Conservation (phyloP, 257 asterid species). For the Parsonsia alboflavescens region DNA sequence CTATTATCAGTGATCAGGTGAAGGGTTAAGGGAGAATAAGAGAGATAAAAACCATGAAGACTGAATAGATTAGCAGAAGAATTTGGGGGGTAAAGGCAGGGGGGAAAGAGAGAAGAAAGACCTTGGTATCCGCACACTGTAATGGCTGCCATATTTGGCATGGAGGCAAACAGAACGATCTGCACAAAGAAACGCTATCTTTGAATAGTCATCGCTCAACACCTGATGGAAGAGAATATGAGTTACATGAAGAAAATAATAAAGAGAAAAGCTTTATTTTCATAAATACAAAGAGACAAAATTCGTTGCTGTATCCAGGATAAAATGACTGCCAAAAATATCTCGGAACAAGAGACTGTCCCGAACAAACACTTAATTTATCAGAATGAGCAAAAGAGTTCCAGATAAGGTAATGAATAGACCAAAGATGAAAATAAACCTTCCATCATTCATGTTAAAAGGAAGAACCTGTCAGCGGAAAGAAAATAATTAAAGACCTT, state of each 20-base stretch:
- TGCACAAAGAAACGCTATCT: conserved; percentile 89
- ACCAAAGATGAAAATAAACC: background rate
- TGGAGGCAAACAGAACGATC: conserved; percentile 92
- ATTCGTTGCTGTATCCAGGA: background rate
- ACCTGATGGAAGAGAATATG: conserved; percentile 37
- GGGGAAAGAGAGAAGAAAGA: conserved; percentile 11
- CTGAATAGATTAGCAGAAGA: background rate
- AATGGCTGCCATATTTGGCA: conserved; percentile 93
- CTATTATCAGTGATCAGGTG: background rate
- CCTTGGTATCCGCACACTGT: conserved; percentile 91
- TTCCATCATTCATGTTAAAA: background rate
- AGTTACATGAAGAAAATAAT: background rate
- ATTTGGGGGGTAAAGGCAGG: background rate
- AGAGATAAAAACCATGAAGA: background rate
- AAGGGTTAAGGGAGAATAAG: background rate
- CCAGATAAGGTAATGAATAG: background rate
- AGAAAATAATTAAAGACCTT: background rate
- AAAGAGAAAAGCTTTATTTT: background rate
- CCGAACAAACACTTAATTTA: background rate
- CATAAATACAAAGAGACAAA: background rate
- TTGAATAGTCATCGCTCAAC: conserved; percentile 84
- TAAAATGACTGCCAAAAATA: background rate
- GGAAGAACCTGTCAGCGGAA: background rate
- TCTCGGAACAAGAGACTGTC: background rate
- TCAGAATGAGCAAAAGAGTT: background rate